phyloP scores from a whole-genome alignment of 1,139 yeast genomes.

The Candida neerlandica region DNA sequence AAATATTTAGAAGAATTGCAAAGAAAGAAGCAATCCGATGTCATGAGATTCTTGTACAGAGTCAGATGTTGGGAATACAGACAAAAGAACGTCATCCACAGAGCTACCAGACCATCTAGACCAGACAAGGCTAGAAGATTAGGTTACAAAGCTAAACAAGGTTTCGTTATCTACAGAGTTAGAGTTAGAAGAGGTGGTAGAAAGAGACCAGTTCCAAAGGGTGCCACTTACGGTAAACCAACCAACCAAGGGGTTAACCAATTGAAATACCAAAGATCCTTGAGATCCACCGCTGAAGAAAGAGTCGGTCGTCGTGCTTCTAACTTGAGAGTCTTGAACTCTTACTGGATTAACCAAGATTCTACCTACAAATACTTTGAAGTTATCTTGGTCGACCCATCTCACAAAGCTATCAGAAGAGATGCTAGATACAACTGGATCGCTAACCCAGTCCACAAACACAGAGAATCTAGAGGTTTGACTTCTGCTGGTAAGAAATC shows the following conservation, averaged over 20 bases:
- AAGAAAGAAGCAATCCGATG: constrained; percentile 99
- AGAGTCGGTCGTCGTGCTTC: constrained; percentile 99
- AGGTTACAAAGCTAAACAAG: constrained; percentile 99
- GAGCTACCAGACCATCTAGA: constrained; percentile 98
- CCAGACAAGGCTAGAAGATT: constrained; percentile 99
- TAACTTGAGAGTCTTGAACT: constrained; percentile 98
- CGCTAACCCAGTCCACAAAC: constrained; percentile 99
- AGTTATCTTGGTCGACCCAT: constrained; percentile 96
- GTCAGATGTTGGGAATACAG: constrained; percentile 99
- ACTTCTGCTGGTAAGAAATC: constrained; percentile 98
- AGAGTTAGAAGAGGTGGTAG: constrained; percentile 99
- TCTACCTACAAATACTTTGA: constrained; percentile 99
- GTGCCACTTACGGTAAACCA: constrained; percentile 99
- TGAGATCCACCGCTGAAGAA: constrained; percentile 98
- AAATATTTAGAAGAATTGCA: constrained; percentile 98
- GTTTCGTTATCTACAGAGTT: constrained; percentile 96
- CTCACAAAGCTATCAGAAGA: constrained; percentile 98
- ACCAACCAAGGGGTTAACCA: constrained; percentile 99
- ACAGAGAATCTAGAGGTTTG: constrained; percentile 99
- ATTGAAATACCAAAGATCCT: constrained; percentile 98
- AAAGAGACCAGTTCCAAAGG: constrained; percentile 99
- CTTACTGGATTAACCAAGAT: constrained; percentile 99
- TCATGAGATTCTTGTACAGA: constrained; percentile 96
- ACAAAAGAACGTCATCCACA: constrained; percentile 98
- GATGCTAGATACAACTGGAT: constrained; percentile 99